These are phyloP conservation scores for Leishmania amazonensis DNA, from an alignment of 208 protist species.

Conservation along the genomic window DNA sequence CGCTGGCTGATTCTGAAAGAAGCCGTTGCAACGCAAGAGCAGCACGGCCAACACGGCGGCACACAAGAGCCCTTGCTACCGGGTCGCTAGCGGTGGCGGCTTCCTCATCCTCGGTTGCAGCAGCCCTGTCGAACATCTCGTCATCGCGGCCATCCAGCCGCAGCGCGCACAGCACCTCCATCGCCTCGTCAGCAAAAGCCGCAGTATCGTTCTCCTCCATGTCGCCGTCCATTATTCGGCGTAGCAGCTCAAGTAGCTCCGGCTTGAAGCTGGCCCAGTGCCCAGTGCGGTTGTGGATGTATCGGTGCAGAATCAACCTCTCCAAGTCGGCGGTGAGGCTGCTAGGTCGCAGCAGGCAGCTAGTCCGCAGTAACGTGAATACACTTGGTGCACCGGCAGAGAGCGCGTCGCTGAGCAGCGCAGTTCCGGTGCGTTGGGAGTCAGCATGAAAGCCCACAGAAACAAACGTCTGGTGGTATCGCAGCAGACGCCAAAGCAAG, in stretches of 20 bases:
- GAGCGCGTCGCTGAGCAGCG: slow-evolving; percentile 67
- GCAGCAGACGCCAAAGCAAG: slow-evolving; percentile 39
- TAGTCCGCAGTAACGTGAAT: slow-evolving; percentile 79
- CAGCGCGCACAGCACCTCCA: slow-evolving; percentile 13
- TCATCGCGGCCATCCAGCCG: slow-evolving; percentile 5
- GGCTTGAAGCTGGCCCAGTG: slow-evolving; percentile 59
- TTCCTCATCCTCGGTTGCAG: not conserved
- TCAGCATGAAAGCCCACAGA: slow-evolving; percentile 72
- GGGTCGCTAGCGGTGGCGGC: not conserved
- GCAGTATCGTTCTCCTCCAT: not conserved
- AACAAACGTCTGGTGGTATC: slow-evolving; percentile 80
- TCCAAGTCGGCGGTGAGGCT: slow-evolving; percentile 27
- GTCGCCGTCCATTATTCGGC: slow-evolving; percentile 18
- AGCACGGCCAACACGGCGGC: slow-evolving; percentile 50
- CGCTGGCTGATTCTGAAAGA: not conserved
- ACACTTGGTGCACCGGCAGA: slow-evolving; percentile 79
- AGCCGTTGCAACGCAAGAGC: slow-evolving; percentile 44
- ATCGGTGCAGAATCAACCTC: slow-evolving; percentile 61
- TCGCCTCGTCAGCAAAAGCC: not conserved
- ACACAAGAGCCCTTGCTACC: slow-evolving; percentile 37
- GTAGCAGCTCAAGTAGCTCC: slow-evolving; percentile 46
- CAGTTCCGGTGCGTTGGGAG: slow-evolving; percentile 44
- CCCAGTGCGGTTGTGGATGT: slow-evolving; percentile 85
- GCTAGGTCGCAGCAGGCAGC: slow-evolving; percentile 44
- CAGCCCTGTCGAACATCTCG: not conserved